phyloP scores from a whole-genome alignment of 805 yeast species.

The Scheffersomyces coipomensis region DNA sequence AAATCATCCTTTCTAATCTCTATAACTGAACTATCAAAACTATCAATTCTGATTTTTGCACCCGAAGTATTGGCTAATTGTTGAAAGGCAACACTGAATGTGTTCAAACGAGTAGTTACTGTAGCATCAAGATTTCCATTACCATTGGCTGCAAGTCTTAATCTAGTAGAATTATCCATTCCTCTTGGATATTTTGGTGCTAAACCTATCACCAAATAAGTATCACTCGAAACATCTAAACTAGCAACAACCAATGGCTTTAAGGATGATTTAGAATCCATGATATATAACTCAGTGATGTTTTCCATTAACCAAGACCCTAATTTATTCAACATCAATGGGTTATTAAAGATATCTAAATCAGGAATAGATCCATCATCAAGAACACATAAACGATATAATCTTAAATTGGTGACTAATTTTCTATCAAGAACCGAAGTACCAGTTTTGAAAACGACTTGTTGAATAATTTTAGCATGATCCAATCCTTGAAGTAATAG shows the following conservation, averaged over 20 bases:
- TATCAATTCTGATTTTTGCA: slow-evolving; percentile 87
- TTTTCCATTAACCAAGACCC: slow-evolving; percentile 92
- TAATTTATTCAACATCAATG: slow-evolving; percentile 76
- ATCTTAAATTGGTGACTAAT: slow-evolving; percentile 71
- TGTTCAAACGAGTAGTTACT: slow-evolving; percentile 57
- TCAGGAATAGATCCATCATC: slow-evolving; percentile 80
- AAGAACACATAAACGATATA: slow-evolving; percentile 82
- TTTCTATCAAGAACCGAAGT: slow-evolving; percentile 85
- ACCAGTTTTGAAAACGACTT: slow-evolving; percentile 82
- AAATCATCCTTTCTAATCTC: slow-evolving; percentile 88
- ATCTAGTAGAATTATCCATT: slow-evolving; percentile 30
- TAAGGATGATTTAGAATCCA: slow-evolving; percentile 39
- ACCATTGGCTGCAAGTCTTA: slow-evolving; percentile 17
- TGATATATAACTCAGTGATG: slow-evolving; percentile 71
- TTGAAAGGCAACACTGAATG: slow-evolving; percentile 89
- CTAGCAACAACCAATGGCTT: slow-evolving; percentile 87
- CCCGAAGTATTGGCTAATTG: slow-evolving; percentile 80
- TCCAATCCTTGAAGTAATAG: slow-evolving; percentile 68
- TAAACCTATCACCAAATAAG: slow-evolving; percentile 84
- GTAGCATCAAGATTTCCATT: slow-evolving; percentile 42
- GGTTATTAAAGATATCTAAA: slow-evolving; percentile 74
- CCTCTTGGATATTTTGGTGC: slow-evolving; percentile 75
- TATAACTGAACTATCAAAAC: slow-evolving; percentile 91
- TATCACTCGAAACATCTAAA: slow-evolving; percentile 66
- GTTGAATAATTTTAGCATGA: slow-evolving; percentile 81